Percentiles rank a stretch among this genome's conserved stretches.
Conservation (phyloP, 768 basidiomycete species). For the Ramaria rubella region DNA sequence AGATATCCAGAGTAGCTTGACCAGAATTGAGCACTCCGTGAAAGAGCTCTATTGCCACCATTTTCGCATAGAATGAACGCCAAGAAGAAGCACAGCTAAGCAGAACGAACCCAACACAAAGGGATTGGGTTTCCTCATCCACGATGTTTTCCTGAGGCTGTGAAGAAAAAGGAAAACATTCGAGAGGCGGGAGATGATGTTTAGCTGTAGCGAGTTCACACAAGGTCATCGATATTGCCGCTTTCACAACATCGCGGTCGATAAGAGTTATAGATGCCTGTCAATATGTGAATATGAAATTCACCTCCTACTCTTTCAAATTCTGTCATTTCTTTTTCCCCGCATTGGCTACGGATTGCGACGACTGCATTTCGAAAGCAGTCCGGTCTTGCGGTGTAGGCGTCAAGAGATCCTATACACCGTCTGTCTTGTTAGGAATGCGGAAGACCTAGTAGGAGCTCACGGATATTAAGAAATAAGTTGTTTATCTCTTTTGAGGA, state of each 20-base stretch:
- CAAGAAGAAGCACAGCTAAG: neutral
- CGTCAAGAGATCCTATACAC: slow-evolving; percentile 34
- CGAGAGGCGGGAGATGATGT: slow-evolving; percentile 59
- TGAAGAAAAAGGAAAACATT: slow-evolving; percentile 37
- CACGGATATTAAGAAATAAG: neutral
- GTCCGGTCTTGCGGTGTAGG: slow-evolving; percentile 45
- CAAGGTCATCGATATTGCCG: slow-evolving; percentile 70
- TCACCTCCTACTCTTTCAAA: slow-evolving; percentile 49
- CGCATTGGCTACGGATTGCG: slow-evolving; percentile 43
- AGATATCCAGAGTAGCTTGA: slow-evolving; percentile 82
- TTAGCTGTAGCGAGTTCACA: slow-evolving; percentile 74
- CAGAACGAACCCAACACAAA: slow-evolving; percentile 45
- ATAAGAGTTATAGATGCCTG: neutral
- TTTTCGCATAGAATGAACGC: neutral
- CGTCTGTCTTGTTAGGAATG: neutral
- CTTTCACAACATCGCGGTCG: slow-evolving; percentile 28
- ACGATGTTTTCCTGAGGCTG: neutral
- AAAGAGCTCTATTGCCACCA: slow-evolving; percentile 55
- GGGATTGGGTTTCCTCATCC: slow-evolving; percentile 26
- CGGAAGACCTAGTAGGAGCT: neutral
- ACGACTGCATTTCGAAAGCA: slow-evolving; percentile 54
- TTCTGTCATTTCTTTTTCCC: slow-evolving; percentile 53
- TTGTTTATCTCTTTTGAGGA: neutral
- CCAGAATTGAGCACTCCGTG: slow-evolving; percentile 77
- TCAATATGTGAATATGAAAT: neutral